These are phyloP conservation scores for Collybia sordida DNA, from an alignment of 768 basidiomycete genomes.

Conservation along the genomic window DNA sequence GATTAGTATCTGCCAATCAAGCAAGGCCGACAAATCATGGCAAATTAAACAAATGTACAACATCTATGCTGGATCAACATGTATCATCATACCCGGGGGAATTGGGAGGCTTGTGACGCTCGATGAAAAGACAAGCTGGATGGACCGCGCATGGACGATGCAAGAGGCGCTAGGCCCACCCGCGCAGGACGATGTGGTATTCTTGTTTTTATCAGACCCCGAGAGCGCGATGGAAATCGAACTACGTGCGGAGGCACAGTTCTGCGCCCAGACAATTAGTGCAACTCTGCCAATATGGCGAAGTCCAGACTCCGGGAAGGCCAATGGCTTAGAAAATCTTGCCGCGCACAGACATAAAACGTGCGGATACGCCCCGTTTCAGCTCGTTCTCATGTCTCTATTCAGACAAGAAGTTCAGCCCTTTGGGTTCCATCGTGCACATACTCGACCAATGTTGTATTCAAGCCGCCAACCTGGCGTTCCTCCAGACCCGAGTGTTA, in stretches of 20 bases:
- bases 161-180: conserved; percentile 1
- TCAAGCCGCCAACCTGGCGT: no score
- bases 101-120: conserved; percentile 1
- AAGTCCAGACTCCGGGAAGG: no score
- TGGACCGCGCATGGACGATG: conserved; percentile 2
- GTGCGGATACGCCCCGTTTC: no score
- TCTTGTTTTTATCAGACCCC: background rate
- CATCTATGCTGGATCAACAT: background rate
- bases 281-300: background rate
- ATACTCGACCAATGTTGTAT: no score
- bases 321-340: no score
- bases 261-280: background rate
- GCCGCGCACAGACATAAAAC: no score
- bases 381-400: no score
- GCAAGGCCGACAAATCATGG: background rate
- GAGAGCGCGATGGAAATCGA: no score
- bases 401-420: no score
- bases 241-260: no score
- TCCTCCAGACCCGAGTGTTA: no score
- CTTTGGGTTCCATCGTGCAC: no score
- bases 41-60: conserved; percentile 1
- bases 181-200: background rate
- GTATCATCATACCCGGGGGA: background rate
- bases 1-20: background rate
- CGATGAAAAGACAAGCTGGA: conserved; percentile 3